Evolutionary conservation across 1,139 yeast genomes (phyloP), one percentile per base, ranked within the genome.

Genomic region (Casaregolazyma suthepensis): DNA sequence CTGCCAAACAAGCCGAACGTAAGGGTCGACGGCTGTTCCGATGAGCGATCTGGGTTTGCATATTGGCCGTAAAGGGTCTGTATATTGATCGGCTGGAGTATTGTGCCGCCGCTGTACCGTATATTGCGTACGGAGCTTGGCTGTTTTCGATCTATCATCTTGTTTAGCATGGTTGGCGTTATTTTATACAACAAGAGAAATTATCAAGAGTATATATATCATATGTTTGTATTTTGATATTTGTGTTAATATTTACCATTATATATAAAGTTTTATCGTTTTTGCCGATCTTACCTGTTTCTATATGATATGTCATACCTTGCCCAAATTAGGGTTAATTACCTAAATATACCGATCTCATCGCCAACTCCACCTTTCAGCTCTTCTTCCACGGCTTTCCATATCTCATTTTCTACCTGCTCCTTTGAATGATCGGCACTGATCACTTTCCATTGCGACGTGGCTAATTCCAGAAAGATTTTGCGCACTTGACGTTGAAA

Each of bases 401-500:
- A 53, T 10, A 70, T 61, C 15, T 67, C 66, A 4, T 55, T 44
- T 5, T 63, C 65, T 3, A 88, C 96, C 57, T 80, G 72, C 1
- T 80, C 84, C 6, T 85, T 80, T 55, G 78, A 74, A 1, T 73
- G 74, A 54, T 83, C 84, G 5, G 94, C 96, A 58, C 80, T 77
- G 5, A 88, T 63, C 44, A 18, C 40, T 15, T 54, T 52, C 43
- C 58, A 63, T 37, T 29, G 59, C 45, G 51, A 61, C 59, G n/a
- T 56, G 59, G n/a, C 68, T 69, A 87, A 73, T 37, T 68, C 61
- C 52, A 77, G 70, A 65, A 91, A 93, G 60, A 82, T 74, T 12
- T 65, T 52, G 56, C 82, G 79, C 3, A 94, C 99, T 45, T 73
- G 72, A 19, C 72, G 68, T 66, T 94, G 99, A 66, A 93, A 87